Evolutionary conservation across 768 basidiomycete genomes (phyloP).

Genomic region (Agrocybe chaxingu): DNA sequence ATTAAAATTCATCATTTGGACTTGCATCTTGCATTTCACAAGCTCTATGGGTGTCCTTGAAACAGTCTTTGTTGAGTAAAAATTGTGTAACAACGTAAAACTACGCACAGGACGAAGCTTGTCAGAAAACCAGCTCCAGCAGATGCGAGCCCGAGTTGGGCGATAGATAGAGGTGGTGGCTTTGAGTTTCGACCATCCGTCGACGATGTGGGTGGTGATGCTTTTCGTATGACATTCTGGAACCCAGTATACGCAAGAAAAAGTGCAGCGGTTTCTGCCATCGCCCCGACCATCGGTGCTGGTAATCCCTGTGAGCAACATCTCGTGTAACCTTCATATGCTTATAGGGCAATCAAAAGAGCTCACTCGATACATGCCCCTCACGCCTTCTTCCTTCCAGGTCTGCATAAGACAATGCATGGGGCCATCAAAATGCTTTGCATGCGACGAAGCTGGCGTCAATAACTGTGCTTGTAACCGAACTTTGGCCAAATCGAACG

Average conservation of each 20-base stretch:
- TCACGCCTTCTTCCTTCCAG: constrained; percentile 74
- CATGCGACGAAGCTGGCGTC: constrained; percentile 43
- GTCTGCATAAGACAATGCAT: constrained; percentile 85
- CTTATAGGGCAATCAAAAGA: background rate
- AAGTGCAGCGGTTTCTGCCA: constrained; percentile 86
- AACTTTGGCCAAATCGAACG: constrained; percentile 94
- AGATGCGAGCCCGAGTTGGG: constrained; percentile 76
- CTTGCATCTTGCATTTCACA: constrained; percentile 98
- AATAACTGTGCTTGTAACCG: constrained; percentile 89
- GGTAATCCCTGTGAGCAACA: constrained; percentile 67
- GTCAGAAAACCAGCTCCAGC: constrained; percentile 85
- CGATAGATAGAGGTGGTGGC: constrained; percentile 46
- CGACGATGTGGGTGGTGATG: constrained; percentile 23
- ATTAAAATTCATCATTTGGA: constrained; percentile 69
- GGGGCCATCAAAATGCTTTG: constrained; percentile 73
- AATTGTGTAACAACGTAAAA: constrained; percentile 1
- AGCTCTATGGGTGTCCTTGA: constrained; percentile 88
- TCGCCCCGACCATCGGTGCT: constrained; percentile 87
- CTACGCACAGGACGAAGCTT: constrained; percentile 80
- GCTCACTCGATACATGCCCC: constrained; percentile 83
- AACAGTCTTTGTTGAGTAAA: constrained; percentile 1
- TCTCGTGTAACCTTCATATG: too few relatives aligned
- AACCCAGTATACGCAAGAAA: constrained; percentile 84
- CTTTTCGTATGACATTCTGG: constrained; percentile 56
- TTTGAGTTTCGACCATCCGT: constrained; percentile 13